Evolutionary conservation across 1,139 yeast genomes (phyloP).

Genomic region (Suhomyces maxii): DNA sequence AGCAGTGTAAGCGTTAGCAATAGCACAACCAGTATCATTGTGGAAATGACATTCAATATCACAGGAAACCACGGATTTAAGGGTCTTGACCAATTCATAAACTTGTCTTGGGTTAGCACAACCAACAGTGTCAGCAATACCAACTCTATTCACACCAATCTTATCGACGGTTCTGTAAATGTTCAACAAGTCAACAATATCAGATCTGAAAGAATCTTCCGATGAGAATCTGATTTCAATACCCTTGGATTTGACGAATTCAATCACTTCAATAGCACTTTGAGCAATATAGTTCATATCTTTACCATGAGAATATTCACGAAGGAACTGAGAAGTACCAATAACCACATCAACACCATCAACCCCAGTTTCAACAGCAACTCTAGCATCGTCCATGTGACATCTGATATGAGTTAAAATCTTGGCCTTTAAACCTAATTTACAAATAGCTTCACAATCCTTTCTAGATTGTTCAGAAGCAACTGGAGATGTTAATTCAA

Average conservation of each 20-base stretch:
- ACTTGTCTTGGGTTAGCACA: slow-evolving; percentile 65
- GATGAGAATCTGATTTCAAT: slow-evolving; percentile 57
- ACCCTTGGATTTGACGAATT: slow-evolving; percentile 58
- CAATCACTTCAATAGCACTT: slow-evolving; percentile 62
- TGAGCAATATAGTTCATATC: slow-evolving; percentile 98
- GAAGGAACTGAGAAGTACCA: slow-evolving; percentile 63
- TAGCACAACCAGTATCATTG: slow-evolving; percentile 63
- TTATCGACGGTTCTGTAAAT: slow-evolving; percentile 59
- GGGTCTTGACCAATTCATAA: slow-evolving; percentile 58
- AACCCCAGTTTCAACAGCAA: slow-evolving; percentile 61
- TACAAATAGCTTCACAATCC: slow-evolving; percentile 60
- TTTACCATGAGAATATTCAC: slow-evolving; percentile 96
- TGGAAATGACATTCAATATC: slow-evolving; percentile 64
- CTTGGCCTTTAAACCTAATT: slow-evolving; percentile 55
- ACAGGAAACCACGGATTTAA: slow-evolving; percentile 55
- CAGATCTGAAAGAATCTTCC: slow-evolving; percentile 60
- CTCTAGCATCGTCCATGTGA: slow-evolving; percentile 60
- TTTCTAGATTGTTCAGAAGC: slow-evolving; percentile 56
- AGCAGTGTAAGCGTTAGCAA: slow-evolving; percentile 62
- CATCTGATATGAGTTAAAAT: slow-evolving; percentile 59
- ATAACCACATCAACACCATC: slow-evolving; percentile 62
- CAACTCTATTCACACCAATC: slow-evolving; percentile 60
- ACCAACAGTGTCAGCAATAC: slow-evolving; percentile 63
- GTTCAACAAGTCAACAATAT: slow-evolving; percentile 56
- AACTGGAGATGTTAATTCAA: slow-evolving; percentile 59